These are phyloP conservation scores for Astrothelium subdiscretum DNA, from an alignment of 495 filamentous ascomycete genomes.

Conservation along the genomic window DNA sequence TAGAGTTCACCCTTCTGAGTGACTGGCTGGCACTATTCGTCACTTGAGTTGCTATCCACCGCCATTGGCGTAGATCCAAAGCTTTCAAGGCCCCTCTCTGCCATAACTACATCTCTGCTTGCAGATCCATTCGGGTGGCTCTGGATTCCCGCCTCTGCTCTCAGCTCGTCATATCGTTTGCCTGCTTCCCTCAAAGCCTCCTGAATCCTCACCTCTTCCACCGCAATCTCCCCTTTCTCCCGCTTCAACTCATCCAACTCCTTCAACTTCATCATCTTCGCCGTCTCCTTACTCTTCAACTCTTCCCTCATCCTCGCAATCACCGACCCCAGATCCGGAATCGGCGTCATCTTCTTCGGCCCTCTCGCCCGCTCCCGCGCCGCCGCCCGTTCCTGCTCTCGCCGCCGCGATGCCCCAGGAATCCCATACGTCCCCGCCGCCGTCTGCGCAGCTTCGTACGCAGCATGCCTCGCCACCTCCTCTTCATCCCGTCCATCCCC, in stretches of 20 bases:
- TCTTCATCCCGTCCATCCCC: constrained; percentile 49
- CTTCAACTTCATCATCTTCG: constrained; percentile 40
- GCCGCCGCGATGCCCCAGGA: constrained; percentile 31
- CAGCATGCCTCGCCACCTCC: constrained; percentile 66
- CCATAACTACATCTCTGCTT: constrained; percentile 15
- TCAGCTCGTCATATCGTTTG: constrained; percentile 58
- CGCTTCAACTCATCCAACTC: constrained; percentile 49
- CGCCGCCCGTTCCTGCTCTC: constrained; percentile 23
- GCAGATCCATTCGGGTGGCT: constrained; percentile 17
- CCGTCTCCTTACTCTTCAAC: constrained; percentile 44
- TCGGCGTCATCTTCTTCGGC: constrained; percentile 42
- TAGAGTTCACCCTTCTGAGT: not conserved
- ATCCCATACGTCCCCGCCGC: constrained; percentile 60
- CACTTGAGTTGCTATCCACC: not conserved
- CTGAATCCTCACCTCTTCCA: constrained; percentile 72
- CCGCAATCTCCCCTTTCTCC: constrained; percentile 59
- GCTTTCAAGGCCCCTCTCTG: constrained; percentile 44
- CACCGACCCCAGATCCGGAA: constrained; percentile 43
- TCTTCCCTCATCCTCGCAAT: constrained; percentile 39
- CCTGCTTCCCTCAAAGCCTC: constrained; percentile 69
- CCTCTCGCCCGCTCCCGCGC: constrained; percentile 34
- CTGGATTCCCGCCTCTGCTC: constrained; percentile 39
- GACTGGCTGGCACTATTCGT: not conserved
- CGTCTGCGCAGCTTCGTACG: constrained; percentile 83
- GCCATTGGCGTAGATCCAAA: constrained; percentile 30